Evolutionary conservation across 139 green algal genomes (phyloP), one percentile per base, ranked within the genome.

Genomic region (Picochlorum sp.): DNA sequence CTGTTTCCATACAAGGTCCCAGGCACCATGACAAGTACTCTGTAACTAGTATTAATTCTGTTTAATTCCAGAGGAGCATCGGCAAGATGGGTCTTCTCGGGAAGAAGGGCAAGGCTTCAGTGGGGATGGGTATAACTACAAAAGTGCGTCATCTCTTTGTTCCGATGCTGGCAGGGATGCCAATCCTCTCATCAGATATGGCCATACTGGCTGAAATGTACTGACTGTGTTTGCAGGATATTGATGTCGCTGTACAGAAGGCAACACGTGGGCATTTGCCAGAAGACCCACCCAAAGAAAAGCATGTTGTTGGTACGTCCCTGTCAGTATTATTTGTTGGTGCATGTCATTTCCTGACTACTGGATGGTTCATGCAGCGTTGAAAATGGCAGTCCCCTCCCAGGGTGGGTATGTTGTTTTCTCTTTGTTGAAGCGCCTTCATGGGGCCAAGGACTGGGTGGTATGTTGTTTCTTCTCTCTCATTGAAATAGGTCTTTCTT

Each of bases 201-300:
- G 34, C 34, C 34, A 41, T 41, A 4, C 1, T 41, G 34, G 11
- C 0, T 54, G 16, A 26, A 54, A 26, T 54, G 47, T 54, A 26
- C 47, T 54, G 16, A 20, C 11, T 54, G 8, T 54, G 47, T 47
- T 16, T 65, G 61, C 69, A 88, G 85, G 79, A 79, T 18, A 50
- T 97, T 32, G 89, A 97, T 57, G 73, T 96, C 15, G 91, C 91
- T 6, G 73, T 96, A 5, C 72, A 93, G 21, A 97, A 97, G 73
- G 83, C 90, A n/a, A 97, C 90, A n/a, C 73, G 86, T 18, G 85
- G 92, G 20, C 83, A 89, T 60, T 74, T 92, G 0, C 47, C 47
- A 26, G 47, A 54, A 4, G 47, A 54, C n/a, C 76, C 89, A 34
- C 91, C 91, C 14, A 97, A 97, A 68, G 91, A 97, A 77, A 97